Evolutionary conservation across 164 flowering plant genomes (phyloP).

Genomic region (Nelumbo lutea): DNA sequence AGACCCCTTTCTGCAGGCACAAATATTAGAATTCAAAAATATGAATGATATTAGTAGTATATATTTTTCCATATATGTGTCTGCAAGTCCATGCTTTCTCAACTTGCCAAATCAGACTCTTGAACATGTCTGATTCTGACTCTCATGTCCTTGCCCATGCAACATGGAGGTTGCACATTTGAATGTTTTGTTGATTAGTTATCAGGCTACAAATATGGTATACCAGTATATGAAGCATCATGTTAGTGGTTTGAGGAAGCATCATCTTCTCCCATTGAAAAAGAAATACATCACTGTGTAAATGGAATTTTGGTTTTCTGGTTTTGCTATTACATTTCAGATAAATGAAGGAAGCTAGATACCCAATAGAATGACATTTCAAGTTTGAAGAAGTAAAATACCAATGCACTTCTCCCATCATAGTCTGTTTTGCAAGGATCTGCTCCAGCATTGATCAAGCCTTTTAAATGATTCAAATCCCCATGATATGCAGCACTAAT

Average conservation of each 20-base stretch:
- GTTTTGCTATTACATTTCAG: neutral
- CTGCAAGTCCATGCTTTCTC: no score
- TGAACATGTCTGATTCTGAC: no score
- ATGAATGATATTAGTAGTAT: no score
- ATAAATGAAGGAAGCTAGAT: neutral
- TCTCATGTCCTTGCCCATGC: no score
- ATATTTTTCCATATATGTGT: no score
- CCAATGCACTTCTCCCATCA: constrained; percentile 58
- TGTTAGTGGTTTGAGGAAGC: neutral
- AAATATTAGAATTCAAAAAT: no score
- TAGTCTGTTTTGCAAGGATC: constrained; percentile 53
- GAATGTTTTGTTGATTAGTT: no score
- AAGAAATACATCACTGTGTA: no score
- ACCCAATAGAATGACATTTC: neutral
- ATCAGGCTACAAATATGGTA: no score
- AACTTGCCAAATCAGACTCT: no score
- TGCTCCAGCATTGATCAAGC: constrained; percentile 51
- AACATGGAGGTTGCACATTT: no score
- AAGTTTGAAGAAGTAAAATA: constrained; percentile 16
- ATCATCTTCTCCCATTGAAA: neutral
- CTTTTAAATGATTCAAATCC: constrained; percentile 41
- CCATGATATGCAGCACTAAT: constrained; percentile 59
- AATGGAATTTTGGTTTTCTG: neutral
- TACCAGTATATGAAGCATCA: neutral
- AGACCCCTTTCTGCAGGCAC: no score